These are phyloP conservation scores for Aspergillus jensenii DNA, from an alignment of 2,329 filamentous ascomycete species.

Conservation along the genomic window DNA sequence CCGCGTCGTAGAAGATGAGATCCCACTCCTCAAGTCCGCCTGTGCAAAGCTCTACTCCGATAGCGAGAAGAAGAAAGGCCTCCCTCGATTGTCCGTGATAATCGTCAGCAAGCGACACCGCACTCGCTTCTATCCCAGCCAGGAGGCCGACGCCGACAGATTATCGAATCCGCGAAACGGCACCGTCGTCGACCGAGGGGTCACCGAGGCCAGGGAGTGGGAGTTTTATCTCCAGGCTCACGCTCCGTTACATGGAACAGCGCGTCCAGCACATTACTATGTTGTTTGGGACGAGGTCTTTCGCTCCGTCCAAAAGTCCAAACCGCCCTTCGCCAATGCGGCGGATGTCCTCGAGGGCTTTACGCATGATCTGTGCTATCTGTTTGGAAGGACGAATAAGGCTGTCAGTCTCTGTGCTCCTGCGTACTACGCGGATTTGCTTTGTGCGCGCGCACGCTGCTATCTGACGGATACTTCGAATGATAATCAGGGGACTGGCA, in stretches of 20 bases:
- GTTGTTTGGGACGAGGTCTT: conserved; percentile 72
- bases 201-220: conserved; percentile 73
- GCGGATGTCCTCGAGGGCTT: conserved; percentile 69
- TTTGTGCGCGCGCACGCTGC: conserved; percentile 72
- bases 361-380: conserved; percentile 78
- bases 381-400: conserved; percentile 81
- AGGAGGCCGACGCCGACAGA: conserved; percentile 48
- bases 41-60: conserved; percentile 61
- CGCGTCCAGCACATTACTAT: conserved; percentile 79
- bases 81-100: conserved; percentile 69
- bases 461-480: conserved; percentile 64
- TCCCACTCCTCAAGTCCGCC: conserved; percentile 56
- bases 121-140: conserved; percentile 78
- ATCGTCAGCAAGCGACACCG: conserved; percentile 88
- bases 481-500: too few species aligned
- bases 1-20: conserved; percentile 66
- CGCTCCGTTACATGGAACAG: conserved; percentile 76
- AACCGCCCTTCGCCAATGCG: conserved; percentile 35
- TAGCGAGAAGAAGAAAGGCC: conserved; percentile 43
- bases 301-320: conserved; percentile 26
- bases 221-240: conserved; percentile 87
- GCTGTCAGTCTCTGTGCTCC: conserved; percentile 84
- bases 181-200: conserved; percentile 82
- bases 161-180: conserved; percentile 70
- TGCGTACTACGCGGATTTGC: conserved; percentile 85